Conservation (phyloP, 441 rosid species). For the Eutrema salsugineum region DNA sequence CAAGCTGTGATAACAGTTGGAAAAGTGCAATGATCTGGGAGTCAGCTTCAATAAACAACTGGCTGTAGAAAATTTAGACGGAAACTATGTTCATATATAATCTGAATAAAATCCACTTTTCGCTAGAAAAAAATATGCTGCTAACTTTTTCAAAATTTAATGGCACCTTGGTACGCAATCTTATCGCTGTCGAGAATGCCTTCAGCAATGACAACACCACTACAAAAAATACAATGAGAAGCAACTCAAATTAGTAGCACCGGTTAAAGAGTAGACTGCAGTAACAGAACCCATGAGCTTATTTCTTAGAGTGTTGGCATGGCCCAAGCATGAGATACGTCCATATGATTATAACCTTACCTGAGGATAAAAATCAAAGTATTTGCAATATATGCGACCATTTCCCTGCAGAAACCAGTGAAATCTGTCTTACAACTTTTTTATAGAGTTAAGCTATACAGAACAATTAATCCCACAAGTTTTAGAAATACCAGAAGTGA, state of each 20-base stretch:
- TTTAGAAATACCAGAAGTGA: constrained; percentile 73
- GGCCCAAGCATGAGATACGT: background rate
- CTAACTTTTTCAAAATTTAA: constrained; percentile 3
- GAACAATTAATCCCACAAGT: constrained; percentile 4
- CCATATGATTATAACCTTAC: constrained; percentile 34
- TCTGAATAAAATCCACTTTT: background rate
- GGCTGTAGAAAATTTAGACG: background rate
- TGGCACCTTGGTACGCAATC: constrained; percentile 61
- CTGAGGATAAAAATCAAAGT: constrained; percentile 90
- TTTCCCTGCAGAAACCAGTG: constrained; percentile 52
- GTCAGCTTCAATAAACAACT: background rate
- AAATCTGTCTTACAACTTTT: background rate
- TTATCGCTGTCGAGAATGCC: constrained; percentile 59
- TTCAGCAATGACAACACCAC: constrained; percentile 98
- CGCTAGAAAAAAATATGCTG: background rate
- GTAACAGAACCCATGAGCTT: background rate
- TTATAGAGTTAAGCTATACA: background rate
- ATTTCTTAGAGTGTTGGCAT: background rate
- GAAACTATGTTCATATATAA: background rate
- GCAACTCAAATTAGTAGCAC: background rate
- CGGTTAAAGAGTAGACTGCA: background rate
- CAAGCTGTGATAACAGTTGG: background rate
- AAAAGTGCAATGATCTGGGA: background rate
- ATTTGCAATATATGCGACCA: constrained; percentile 97
- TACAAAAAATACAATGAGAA: constrained; percentile 43